These are phyloP conservation scores for Gastrolobium bilobum DNA, from an alignment of 306 rosid genomes.

Conservation along the genomic window DNA sequence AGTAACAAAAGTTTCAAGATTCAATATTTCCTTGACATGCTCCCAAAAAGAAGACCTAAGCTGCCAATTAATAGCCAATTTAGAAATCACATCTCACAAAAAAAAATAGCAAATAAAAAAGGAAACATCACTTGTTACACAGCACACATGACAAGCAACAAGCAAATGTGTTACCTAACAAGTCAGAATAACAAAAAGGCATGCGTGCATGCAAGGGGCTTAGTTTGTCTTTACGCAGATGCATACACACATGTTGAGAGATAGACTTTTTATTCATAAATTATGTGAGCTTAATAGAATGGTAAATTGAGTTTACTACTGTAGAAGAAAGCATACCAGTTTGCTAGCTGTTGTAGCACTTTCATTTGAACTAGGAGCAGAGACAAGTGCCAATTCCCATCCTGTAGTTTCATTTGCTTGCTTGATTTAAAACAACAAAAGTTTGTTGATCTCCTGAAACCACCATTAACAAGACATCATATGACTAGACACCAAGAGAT, in stretches of 20 bases:
- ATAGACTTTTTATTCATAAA: slow-evolving; percentile 6
- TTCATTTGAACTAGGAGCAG: slow-evolving; percentile 96
- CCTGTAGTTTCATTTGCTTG: slow-evolving; percentile 84
- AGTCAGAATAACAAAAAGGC: no score
- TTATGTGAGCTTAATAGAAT: slow-evolving; percentile 4
- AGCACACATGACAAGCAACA: slow-evolving; percentile 30
- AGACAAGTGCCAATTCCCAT: slow-evolving; percentile 99
- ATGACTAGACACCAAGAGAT: slow-evolving; percentile 5
- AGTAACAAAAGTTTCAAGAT: slow-evolving; percentile 87
- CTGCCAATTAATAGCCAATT: slow-evolving; percentile 62
- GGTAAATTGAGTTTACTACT: neutral
- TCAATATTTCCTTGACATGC: slow-evolving; percentile 85
- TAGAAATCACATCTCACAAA: slow-evolving; percentile 42
- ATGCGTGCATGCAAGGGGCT: no score
- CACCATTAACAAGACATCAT: slow-evolving; percentile 42
- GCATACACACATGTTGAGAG: neutral
- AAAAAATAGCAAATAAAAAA: slow-evolving; percentile 30
- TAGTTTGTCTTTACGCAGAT: no score
- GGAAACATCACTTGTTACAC: neutral
- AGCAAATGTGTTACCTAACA: slow-evolving; percentile 17
- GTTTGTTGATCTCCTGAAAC: slow-evolving; percentile 76
- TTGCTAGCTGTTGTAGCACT: slow-evolving; percentile 78
- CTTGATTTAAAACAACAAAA: slow-evolving; percentile 66
- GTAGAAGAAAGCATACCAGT: slow-evolving; percentile 66
- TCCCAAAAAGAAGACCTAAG: slow-evolving; percentile 89